phyloP scores from a whole-genome alignment of 495 filamentous ascomycete species.

The Annulohypoxylon moriforme region DNA sequence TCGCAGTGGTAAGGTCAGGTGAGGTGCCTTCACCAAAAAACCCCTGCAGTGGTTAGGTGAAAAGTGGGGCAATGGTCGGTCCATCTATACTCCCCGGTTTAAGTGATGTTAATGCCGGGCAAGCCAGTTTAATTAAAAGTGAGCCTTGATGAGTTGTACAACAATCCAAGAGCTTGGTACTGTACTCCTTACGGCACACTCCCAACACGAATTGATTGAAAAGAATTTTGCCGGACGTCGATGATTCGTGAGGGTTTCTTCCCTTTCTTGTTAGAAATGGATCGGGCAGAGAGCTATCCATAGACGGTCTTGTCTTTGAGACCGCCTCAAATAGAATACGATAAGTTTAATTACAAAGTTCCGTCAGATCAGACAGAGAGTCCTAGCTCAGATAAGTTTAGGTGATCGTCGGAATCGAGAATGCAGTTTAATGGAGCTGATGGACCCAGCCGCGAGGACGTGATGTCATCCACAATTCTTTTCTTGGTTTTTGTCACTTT shows the following conservation, averaged over 20 bases:
- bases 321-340: constrained; percentile 9
- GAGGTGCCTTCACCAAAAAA: no score
- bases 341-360: constrained; percentile 39
- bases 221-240: neutral
- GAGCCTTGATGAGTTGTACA: constrained; percentile 23
- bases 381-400: constrained; percentile 34
- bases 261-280: constrained; percentile 7
- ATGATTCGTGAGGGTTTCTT: neutral
- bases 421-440: constrained; percentile 26
- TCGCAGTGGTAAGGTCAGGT: no score
- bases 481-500: constrained; percentile 21
- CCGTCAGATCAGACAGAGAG: constrained; percentile 24
- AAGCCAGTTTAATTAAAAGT: constrained; percentile 35
- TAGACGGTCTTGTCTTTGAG: constrained; percentile 3
- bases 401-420: constrained; percentile 31
- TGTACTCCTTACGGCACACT: neutral
- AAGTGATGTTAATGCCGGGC: constrained; percentile 23
- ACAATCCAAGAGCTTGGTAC: constrained; percentile 28
- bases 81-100: no score
- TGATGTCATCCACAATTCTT: constrained; percentile 33
- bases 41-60: no score
- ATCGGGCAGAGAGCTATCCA: constrained; percentile 2
- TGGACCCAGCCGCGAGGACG: constrained; percentile 29
- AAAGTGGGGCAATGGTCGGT: no score
- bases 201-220: neutral